These are phyloP conservation scores for Rachicladosporium sp. DNA, from an alignment of 2,329 filamentous ascomycete genomes.

Conservation along the genomic window DNA sequence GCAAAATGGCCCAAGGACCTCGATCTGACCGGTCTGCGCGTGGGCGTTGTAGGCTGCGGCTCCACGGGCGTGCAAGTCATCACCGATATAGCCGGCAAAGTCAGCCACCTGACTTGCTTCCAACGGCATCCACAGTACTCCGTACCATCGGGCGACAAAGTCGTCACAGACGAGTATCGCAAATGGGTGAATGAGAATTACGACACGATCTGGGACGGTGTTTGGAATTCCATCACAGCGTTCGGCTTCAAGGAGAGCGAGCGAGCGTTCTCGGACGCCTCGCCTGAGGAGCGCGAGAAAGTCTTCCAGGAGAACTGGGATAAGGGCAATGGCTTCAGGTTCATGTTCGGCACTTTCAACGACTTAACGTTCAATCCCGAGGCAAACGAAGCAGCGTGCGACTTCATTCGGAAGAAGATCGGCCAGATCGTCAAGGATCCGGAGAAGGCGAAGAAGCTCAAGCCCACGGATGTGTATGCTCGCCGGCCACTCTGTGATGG, in stretches of 20 bases:
- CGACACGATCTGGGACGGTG: constrained; percentile 24
- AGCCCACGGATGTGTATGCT: constrained; percentile 52
- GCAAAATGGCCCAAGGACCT: constrained; percentile 20
- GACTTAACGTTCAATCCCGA: constrained; percentile 34
- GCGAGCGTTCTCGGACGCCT: constrained; percentile 10
- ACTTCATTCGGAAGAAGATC: constrained; percentile 32
- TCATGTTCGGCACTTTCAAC: constrained; percentile 22
- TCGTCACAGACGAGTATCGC: constrained; percentile 12
- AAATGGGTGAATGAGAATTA: constrained; percentile 15
- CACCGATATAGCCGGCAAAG: constrained; percentile 12
- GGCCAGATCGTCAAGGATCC: constrained; percentile 32
- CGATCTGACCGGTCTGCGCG: constrained; percentile 18
- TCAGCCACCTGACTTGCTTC: constrained; percentile 17
- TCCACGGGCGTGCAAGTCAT: constrained; percentile 19
- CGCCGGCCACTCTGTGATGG: constrained; percentile 50
- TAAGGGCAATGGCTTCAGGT: constrained; percentile 23
- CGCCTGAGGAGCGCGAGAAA: constrained; percentile 12
- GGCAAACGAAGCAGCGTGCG: constrained; percentile 39
- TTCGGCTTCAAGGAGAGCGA: constrained; percentile 18
- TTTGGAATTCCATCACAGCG: constrained; percentile 34
- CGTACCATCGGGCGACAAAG: constrained; percentile 15
- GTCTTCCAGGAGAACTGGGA: constrained; percentile 19
- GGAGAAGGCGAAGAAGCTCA: constrained; percentile 41
- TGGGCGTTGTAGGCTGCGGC: constrained; percentile 26
- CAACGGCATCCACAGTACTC: constrained; percentile 20